Base-by-base conservation (phyloP, 1,284 basidiomycete species). In the Quambalaria eucalypti region DNA sequence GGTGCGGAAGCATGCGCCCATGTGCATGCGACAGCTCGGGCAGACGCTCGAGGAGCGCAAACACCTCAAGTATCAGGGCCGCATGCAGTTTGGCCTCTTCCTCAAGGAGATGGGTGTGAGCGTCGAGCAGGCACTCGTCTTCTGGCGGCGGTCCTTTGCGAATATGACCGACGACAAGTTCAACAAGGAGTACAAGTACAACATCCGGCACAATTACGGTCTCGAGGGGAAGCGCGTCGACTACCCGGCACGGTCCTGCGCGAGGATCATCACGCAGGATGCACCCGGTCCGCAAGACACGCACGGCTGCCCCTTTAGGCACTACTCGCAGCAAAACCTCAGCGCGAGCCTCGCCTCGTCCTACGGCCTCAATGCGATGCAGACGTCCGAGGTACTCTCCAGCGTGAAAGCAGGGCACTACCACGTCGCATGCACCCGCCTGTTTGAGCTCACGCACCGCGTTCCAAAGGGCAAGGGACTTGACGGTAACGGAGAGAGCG, bases 131-230 rank as follows among this genome's bases (percentile, higher is more conserved):
- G 92, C 95, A 2, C 78, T 97, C 51, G 78, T 84, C 6, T 98
- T 97, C 78, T 99, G 95, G 95, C 81, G 90, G 53, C 86, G 86
- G 66, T 86, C 87, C 30, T 97, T 95, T 76, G 76, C 77, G 28
- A 80, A 77, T 46, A 78, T 81, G 48, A 85, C 85, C 23, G 92
- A 97, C 64, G 91, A 98, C 78, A 88, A 92, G 77, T 99, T 98
- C 79, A 92, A 91, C 79, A 99, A 98, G 76, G 89, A 96, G 73
- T 87, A 97, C 80, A 86, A 85, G 67, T 99, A 99, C 78, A 98
- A 98, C 69, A 92, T 99, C 66, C 85, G 93, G 38, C 95, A 98
- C 77, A 86, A 85, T 8, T 99, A 87, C 74, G 95, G 95, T 46
- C 80, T 96, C 42, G 95, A 98, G 76, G 95, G 95, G 7, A 87